Percentiles rank a stretch among this genome's conserved stretches.
Conservation (phyloP, 169 alveolate genomes). For the Cryptosporidium sp. region DNA sequence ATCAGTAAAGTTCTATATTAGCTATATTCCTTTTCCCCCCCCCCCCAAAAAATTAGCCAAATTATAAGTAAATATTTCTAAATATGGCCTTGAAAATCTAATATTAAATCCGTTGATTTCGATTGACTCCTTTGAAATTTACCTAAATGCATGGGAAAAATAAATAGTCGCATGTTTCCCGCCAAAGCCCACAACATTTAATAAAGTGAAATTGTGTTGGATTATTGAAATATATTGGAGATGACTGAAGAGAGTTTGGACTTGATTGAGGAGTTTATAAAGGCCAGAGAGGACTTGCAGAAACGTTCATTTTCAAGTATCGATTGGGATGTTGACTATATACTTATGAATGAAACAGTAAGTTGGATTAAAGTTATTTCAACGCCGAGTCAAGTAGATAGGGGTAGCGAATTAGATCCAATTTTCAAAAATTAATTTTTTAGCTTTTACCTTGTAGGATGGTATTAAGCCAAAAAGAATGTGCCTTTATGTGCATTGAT, state of each 20-base stretch:
- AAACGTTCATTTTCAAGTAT: constrained; percentile 17
- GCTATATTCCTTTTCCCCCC: neutral
- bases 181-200: constrained; percentile 57
- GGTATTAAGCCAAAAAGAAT: constrained; percentile 54
- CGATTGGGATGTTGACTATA: constrained; percentile 50
- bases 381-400: neutral
- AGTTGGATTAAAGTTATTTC: neutral
- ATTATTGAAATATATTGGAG: neutral
- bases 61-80: neutral
- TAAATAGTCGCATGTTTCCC: constrained; percentile 8
- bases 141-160: neutral
- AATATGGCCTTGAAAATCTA: neutral
- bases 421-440: neutral
- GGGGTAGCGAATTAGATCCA: neutral
- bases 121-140: neutral
- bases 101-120: neutral
- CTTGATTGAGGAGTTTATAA: constrained; percentile 13
- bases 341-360: constrained; percentile 70
- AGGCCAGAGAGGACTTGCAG: constrained; percentile 6
- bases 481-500: constrained; percentile 53
- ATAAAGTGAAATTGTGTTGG: neutral
- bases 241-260: constrained; percentile 7
- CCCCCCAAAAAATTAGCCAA: neutral
- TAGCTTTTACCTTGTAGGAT: constrained; percentile 59
- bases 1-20: neutral